phyloP scores from a whole-genome alignment of 805 yeast species.

The Saccharomycopsis amapae region DNA sequence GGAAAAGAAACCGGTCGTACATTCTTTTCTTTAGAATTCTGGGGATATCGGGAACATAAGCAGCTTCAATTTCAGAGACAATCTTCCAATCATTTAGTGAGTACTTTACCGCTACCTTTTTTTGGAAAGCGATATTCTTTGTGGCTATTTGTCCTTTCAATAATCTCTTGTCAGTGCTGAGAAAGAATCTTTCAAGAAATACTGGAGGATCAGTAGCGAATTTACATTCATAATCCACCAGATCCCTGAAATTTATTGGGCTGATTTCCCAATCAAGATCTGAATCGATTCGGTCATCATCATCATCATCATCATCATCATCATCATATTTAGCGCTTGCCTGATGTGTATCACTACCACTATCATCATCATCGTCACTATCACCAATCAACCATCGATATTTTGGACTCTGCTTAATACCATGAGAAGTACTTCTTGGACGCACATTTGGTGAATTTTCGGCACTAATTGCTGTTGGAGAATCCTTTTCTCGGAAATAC shows the following conservation, averaged over 20 bases:
- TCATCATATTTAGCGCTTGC: conserved; percentile 24
- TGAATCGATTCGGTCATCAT: conserved; percentile 2
- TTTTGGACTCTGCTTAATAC: conserved; percentile 14
- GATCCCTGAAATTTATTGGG: conserved; percentile 27
- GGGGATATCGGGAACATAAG: conserved; percentile 51
- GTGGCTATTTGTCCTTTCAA: conserved; percentile 75
- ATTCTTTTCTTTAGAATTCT: conserved; percentile 39
- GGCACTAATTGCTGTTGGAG: conserved; percentile 71
- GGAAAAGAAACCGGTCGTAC: conserved; percentile 69
- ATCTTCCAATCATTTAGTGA: conserved; percentile 77
- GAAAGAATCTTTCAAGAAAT: conserved; percentile 56
- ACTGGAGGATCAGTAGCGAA: conserved; percentile 31
- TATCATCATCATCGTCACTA: conserved; percentile 15
- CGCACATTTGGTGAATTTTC: conserved; percentile 46
- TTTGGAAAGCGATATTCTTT: conserved; percentile 62
- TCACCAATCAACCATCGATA: conserved; percentile 21
- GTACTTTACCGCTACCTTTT: conserved; percentile 62
- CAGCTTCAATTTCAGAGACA: conserved; percentile 58
- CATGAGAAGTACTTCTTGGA: conserved; percentile 9
- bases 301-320: conserved; percentile 23
- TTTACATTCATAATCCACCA: conserved; percentile 22
- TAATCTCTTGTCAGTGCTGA: conserved; percentile 49
- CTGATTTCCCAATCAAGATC: conserved; percentile 27
- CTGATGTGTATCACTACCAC: conserved; percentile 23
- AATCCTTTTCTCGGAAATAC: conserved; percentile 65